phyloP scores from a whole-genome alignment of 2,329 filamentous ascomycete genomes.

The Zymoseptoria crescenta region DNA sequence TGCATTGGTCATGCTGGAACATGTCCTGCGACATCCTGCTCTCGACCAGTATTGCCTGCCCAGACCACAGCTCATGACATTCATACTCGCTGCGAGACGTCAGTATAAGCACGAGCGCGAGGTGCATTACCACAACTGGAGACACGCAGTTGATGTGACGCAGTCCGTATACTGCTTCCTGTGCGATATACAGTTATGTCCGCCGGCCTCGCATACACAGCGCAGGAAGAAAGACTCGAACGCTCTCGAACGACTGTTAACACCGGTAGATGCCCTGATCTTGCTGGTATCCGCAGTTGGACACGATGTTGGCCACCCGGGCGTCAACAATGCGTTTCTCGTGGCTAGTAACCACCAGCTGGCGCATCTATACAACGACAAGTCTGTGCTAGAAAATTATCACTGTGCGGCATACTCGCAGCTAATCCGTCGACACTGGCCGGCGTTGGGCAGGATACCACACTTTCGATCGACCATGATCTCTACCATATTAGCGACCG shows the following conservation, averaged over 20 bases:
- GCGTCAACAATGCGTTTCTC: conserved; percentile 95
- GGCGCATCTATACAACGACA: conserved; percentile 93
- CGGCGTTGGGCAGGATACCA: conserved; percentile 66
- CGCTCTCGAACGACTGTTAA: conserved; percentile 67
- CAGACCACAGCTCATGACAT: conserved; percentile 61
- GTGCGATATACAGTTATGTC: conserved; percentile 51
- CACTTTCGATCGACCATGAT: conserved; percentile 88
- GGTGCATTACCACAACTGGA: conserved; percentile 80
- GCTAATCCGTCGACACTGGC: conserved; percentile 89
- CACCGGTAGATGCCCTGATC: conserved; percentile 79
- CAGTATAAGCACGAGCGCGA: conserved; percentile 69
- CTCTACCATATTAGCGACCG: conserved; percentile 91
- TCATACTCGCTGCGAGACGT: conserved; percentile 77
- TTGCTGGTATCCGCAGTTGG: conserved; percentile 93
- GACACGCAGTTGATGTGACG: conserved; percentile 91
- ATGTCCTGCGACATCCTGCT: conserved; percentile 74
- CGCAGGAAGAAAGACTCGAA: conserved; percentile 30
- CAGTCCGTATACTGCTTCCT: conserved; percentile 91
- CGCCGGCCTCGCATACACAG: conserved; percentile 56
- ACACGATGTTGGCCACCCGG: conserved; percentile 93
- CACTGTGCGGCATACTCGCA: conserved; percentile 96
- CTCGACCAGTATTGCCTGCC: conserved; percentile 53
- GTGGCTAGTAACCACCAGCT: conserved; percentile 86
- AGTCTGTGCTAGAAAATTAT: conserved; percentile 92
- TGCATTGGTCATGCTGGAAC: conserved; percentile 80